Evolutionary conservation across 768 basidiomycete genomes (phyloP).

Genomic region (Austroboletus eburneus): DNA sequence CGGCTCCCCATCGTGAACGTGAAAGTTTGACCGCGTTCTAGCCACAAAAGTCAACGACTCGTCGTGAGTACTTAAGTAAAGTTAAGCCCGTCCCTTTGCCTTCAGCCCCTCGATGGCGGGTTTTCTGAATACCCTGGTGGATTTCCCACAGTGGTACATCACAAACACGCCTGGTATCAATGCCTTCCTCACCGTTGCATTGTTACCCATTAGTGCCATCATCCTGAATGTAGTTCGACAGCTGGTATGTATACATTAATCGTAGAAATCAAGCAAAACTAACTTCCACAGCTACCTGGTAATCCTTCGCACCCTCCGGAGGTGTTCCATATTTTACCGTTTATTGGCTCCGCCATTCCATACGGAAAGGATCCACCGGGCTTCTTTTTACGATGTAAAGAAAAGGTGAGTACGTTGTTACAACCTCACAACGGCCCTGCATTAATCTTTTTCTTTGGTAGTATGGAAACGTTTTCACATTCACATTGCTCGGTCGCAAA

Average conservation of each 20-base stretch:
- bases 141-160: no score
- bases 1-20: no score
- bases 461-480: slow-evolving; percentile 98
- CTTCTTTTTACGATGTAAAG: slow-evolving; percentile 76
- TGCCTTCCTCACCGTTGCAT: no score
- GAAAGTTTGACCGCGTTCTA: no score
- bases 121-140: no score
- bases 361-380: slow-evolving; percentile 93
- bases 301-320: slow-evolving; percentile 75
- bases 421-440: not conserved
- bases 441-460: slow-evolving; percentile 29
- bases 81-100: no score
- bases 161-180: no score
- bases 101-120: no score
- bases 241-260: slow-evolving; percentile 47
- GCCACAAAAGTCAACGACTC: no score
- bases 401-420: slow-evolving; percentile 64
- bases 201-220: no score
- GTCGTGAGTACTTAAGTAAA: no score
- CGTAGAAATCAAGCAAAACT: not conserved
- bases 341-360: slow-evolving; percentile 80
- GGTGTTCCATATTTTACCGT: slow-evolving; percentile 91
- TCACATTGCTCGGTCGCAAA: slow-evolving; percentile 81
- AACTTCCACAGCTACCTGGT: slow-evolving; percentile 53
- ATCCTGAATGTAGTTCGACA: slow-evolving; percentile 76